Conservation (phyloP, 805 yeast species). For the Metschnikowia lachancei region DNA sequence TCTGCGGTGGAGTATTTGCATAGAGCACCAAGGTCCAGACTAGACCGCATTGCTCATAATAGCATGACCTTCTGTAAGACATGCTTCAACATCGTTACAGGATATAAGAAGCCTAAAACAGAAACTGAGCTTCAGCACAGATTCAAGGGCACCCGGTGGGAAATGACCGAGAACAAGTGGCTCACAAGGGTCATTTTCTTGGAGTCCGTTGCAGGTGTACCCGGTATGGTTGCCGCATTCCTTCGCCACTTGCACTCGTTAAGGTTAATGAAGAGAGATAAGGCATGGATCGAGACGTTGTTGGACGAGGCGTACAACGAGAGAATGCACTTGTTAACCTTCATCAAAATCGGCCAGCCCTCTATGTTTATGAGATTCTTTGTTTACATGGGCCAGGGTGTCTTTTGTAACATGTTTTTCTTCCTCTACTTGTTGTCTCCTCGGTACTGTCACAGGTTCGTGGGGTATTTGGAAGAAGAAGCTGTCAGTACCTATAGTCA, state of each 20-base stretch:
- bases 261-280: conserved; percentile 59
- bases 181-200: conserved; percentile 58
- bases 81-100: conserved; percentile 61
- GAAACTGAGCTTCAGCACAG: conserved; percentile 24
- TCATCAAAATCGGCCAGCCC: conserved; percentile 63
- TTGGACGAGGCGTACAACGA: conserved; percentile 77
- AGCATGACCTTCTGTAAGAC: conserved; percentile 46
- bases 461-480: conserved; percentile 76
- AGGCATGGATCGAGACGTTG: conserved; percentile 73
- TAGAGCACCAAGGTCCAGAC: conserved; percentile 43
- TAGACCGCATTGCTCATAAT: conserved; percentile 53
- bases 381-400: conserved; percentile 65
- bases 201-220: conserved; percentile 77
- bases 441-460: conserved; percentile 67
- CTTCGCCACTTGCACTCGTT: conserved; percentile 65
- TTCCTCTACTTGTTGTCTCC: conserved; percentile 57
- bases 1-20: conserved; percentile 48
- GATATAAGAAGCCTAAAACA: conserved; percentile 57
- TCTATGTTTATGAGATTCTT: conserved; percentile 52
- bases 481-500: conserved; percentile 70
- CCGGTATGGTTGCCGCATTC: conserved; percentile 75
- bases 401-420: conserved; percentile 66
- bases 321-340: conserved; percentile 71
- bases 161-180: conserved; percentile 66
- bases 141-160: conserved; percentile 41